Evolutionary conservation across 2,329 filamentous ascomycete genomes (phyloP).

Genomic region (Harringtonia lauricola): DNA sequence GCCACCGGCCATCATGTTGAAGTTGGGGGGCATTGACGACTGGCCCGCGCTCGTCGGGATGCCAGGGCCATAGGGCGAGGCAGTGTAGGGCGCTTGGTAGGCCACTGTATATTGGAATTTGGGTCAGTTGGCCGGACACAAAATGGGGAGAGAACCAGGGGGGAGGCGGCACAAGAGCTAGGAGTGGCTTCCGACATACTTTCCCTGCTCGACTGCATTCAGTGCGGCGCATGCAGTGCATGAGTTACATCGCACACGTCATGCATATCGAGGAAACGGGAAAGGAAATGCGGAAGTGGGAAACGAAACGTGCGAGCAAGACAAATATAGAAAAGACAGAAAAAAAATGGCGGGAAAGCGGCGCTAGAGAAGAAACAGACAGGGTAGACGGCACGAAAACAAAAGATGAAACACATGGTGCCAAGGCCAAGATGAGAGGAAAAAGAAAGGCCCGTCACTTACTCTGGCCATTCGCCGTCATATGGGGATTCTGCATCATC

Average conservation of each 20-base stretch:
- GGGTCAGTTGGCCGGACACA: slow-evolving; percentile 7
- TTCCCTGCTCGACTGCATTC: neutral
- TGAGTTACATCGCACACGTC: neutral
- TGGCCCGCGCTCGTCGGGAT: slow-evolving; percentile 39
- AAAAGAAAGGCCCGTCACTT: slow-evolving; percentile 25
- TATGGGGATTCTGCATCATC: slow-evolving; percentile 54
- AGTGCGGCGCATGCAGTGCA: neutral
- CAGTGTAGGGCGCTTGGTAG: slow-evolving; percentile 47
- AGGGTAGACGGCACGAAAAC: slow-evolving; percentile 4
- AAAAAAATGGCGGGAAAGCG: neutral
- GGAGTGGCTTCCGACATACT: neutral
- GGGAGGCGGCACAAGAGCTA: neutral
- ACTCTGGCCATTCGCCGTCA: slow-evolving; percentile 50
- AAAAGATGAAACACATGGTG: slow-evolving; percentile 2
- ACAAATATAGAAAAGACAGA: neutral
- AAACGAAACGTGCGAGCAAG: neutral
- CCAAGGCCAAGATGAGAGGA: neutral
- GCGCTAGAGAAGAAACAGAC: neutral
- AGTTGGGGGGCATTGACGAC: slow-evolving; percentile 36
- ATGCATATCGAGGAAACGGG: neutral
- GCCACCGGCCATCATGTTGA: slow-evolving; percentile 39
- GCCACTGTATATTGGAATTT: slow-evolving; percentile 29
- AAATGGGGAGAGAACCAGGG: neutral
- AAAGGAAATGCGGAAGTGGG: slow-evolving; percentile 9
- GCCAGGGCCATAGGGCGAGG: slow-evolving; percentile 43